Evolutionary conservation across 2,329 filamentous ascomycete species (phyloP).

Genomic region (Fonsecaea pedrosoi): DNA sequence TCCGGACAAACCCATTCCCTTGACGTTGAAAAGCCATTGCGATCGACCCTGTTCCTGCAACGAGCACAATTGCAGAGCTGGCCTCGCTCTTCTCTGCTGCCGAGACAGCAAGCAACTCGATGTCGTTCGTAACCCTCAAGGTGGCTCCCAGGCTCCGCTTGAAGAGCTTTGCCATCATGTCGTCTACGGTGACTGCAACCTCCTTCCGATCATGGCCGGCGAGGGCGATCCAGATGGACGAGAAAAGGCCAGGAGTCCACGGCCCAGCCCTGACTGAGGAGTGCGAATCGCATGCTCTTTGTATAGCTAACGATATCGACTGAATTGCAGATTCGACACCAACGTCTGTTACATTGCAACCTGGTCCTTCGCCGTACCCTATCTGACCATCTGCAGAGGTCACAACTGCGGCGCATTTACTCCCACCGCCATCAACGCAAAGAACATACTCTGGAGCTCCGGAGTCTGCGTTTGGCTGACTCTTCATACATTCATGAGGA

Average conservation of each 20-base stretch:
- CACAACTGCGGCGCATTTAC: conserved; percentile 51
- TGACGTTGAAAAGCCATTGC: conserved; percentile 49
- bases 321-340: conserved; percentile 43
- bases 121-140: conserved; percentile 50
- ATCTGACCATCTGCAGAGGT: conserved; percentile 40
- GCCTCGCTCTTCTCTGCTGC: conserved; percentile 32
- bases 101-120: conserved; percentile 48
- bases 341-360: conserved; percentile 49
- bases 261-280: background rate
- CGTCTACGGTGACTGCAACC: conserved; percentile 42
- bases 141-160: conserved; percentile 35
- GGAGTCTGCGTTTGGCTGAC: conserved; percentile 16
- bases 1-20: conserved; percentile 38
- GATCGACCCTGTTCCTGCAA: conserved; percentile 55
- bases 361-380: conserved; percentile 45
- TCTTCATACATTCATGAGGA: background rate
- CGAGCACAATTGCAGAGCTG: conserved; percentile 46
- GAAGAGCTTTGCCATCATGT: conserved; percentile 43
- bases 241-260: conserved; percentile 38
- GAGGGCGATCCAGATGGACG: conserved; percentile 49
- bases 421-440: conserved; percentile 54
- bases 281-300: conserved; percentile 39
- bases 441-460: conserved; percentile 40
- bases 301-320: conserved; percentile 41
- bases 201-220: conserved; percentile 51